Conservation (phyloP, 768 basidiomycete species). For the Cubamyces sp. region DNA sequence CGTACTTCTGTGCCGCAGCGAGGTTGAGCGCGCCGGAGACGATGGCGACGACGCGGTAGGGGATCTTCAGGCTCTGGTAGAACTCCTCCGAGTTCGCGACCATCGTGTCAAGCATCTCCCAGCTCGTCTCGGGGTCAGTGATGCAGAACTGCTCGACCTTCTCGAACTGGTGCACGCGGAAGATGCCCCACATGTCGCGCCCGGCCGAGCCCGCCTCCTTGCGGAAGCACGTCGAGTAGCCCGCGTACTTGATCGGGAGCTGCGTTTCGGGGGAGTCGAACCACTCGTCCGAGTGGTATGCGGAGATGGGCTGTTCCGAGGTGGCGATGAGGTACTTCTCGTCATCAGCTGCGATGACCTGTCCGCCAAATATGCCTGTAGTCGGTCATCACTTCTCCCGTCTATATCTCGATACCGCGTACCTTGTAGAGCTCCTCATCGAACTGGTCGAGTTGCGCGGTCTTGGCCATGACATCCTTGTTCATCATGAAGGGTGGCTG, state of each 20-base stretch:
- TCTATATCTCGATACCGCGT: constrained; percentile 10
- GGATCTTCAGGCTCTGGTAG: constrained; percentile 91
- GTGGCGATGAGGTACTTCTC: constrained; percentile 99
- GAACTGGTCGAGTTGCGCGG: constrained; percentile 96
- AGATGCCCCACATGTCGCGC: constrained; percentile 99
- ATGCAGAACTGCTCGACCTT: constrained; percentile 98
- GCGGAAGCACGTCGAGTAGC: constrained; percentile 95
- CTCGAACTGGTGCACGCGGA: constrained; percentile 99
- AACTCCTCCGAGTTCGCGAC: constrained; percentile 88
- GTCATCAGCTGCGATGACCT: constrained; percentile 88
- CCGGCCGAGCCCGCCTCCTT: constrained; percentile 98
- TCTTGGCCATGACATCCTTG: constrained; percentile 96
- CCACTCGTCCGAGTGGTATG: constrained; percentile 96
- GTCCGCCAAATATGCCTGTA: background rate
- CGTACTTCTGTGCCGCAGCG: constrained; percentile 96
- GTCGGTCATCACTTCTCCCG: background rate
- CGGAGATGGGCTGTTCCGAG: constrained; percentile 98
- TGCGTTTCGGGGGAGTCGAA: constrained; percentile 91
- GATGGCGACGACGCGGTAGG: constrained; percentile 92
- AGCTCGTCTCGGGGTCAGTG: constrained; percentile 92
- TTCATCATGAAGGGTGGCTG: constrained; percentile 99
- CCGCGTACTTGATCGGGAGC: constrained; percentile 89
- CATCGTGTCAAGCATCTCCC: constrained; percentile 94
- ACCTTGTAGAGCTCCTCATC: constrained; percentile 99
- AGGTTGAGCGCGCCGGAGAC: constrained; percentile 97